Percentiles rank a stretch among this genome's conserved stretches.
Conservation (phyloP, 2,329 filamentous ascomycete genomes). For the Lasiodiplodia theobromae region DNA sequence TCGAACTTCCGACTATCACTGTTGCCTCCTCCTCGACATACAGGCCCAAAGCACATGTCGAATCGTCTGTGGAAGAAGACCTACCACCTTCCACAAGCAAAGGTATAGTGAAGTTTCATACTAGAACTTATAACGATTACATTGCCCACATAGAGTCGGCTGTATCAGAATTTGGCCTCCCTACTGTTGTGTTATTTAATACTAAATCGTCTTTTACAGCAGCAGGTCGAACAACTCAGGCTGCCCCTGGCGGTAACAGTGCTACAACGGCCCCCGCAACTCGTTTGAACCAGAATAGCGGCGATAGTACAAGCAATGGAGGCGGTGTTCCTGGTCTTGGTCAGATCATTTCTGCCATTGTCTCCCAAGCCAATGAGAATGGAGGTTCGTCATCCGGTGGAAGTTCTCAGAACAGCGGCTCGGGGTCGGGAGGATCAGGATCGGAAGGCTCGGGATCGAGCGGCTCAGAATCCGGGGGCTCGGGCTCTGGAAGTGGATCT, state of each 20-base stretch:
- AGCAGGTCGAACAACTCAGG: not conserved
- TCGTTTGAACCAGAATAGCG: not conserved
- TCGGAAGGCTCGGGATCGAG: not conserved
- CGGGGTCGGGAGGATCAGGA: slow-evolving; percentile 17
- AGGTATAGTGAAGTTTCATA: slow-evolving; percentile 20
- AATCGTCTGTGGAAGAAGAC: slow-evolving; percentile 11
- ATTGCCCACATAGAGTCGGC: slow-evolving; percentile 42
- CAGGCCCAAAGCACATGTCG: slow-evolving; percentile 35
- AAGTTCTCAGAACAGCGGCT: slow-evolving; percentile 12
- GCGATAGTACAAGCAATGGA: not conserved
- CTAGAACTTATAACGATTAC: not conserved
- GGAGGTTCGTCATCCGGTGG: slow-evolving; percentile 23
- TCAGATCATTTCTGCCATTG: slow-evolving; percentile 12
- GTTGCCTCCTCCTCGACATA: slow-evolving; percentile 5
- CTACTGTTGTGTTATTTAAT: slow-evolving; percentile 6
- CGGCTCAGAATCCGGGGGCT: not conserved
- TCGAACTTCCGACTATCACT: slow-evolving; percentile 33
- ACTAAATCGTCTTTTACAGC: slow-evolving; percentile 5
- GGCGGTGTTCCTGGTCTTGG: slow-evolving; percentile 1
- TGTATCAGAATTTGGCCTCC: slow-evolving; percentile 25
- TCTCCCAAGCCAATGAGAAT: slow-evolving; percentile 14
- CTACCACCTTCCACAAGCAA: not conserved
- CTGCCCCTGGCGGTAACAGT: not conserved
- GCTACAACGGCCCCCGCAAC: not conserved
- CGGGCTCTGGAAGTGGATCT: not conserved